phyloP scores from a whole-genome alignment of 208 protist genomes.

The Crithidia mellificae region DNA sequence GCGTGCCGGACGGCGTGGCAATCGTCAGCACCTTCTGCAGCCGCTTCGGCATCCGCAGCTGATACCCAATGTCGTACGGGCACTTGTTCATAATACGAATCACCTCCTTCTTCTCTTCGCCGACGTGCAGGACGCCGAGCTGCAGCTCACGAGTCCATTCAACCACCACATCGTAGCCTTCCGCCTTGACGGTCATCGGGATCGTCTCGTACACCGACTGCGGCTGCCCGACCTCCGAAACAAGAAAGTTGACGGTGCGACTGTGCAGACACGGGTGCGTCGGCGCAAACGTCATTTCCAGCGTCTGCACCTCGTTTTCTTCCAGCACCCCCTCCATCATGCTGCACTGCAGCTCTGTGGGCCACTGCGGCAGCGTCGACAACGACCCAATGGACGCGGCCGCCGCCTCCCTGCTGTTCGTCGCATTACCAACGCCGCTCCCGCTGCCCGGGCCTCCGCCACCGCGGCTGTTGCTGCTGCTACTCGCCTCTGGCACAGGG shows the following conservation, averaged over 20 bases:
- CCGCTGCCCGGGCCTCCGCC: background rate
- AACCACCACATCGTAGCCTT: constrained; percentile 92
- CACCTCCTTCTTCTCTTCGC: constrained; percentile 74
- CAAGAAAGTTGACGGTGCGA: constrained; percentile 55
- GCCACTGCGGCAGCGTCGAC: constrained; percentile 45
- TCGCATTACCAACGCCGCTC: background rate
- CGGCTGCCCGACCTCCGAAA: constrained; percentile 50
- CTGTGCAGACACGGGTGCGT: constrained; percentile 77
- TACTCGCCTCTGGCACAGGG: constrained; percentile 9
- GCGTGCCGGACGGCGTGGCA: constrained; percentile 53
- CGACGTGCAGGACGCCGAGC: constrained; percentile 90
- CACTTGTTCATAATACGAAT: constrained; percentile 92
- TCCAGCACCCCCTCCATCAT: constrained; percentile 69
- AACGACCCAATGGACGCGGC: constrained; percentile 5
- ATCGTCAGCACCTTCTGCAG: constrained; percentile 73
- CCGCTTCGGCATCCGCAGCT: constrained; percentile 76
- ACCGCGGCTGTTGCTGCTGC: too few relatives aligned
- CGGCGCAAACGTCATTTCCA: constrained; percentile 71
- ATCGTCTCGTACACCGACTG: constrained; percentile 65
- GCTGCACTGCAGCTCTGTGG: constrained; percentile 72
- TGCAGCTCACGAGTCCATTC: constrained; percentile 91
- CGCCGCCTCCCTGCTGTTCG: background rate
- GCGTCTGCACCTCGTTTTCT: constrained; percentile 51
- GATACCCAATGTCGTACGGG: constrained; percentile 93
- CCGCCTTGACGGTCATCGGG: constrained; percentile 81